These are phyloP conservation scores for Ophiosphaerella narmari DNA, from an alignment of 2,329 filamentous ascomycete species.

Conservation along the genomic window DNA sequence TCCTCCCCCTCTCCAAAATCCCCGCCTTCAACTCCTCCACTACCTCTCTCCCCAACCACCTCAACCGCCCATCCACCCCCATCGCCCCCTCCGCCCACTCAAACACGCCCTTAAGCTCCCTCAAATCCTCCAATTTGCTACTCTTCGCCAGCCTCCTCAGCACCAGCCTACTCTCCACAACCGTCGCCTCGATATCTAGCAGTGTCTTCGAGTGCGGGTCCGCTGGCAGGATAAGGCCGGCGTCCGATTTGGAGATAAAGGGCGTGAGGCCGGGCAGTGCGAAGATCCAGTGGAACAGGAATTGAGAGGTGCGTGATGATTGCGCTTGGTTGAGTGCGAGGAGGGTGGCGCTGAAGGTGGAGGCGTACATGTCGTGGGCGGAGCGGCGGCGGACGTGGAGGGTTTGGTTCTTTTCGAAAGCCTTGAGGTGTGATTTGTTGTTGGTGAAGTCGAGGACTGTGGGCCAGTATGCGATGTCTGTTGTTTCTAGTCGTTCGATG, in stretches of 20 bases:
- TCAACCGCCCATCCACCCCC: conserved; percentile 45
- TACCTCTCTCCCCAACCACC: conserved; percentile 62
- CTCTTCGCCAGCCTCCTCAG: conserved; percentile 58
- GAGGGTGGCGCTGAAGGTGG: conserved; percentile 74
- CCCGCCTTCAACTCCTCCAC: conserved; percentile 59
- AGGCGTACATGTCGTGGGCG: conserved; percentile 60
- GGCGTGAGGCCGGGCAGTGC: conserved; percentile 58
- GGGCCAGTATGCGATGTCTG: conserved; percentile 76
- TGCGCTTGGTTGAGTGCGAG: conserved; percentile 70
- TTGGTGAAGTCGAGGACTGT: conserved; percentile 74
- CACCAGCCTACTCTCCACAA: conserved; percentile 73
- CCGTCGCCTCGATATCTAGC: conserved; percentile 60
- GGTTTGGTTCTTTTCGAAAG: conserved; percentile 72
- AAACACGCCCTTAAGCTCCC: conserved; percentile 67
- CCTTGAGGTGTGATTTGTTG: conserved; percentile 64
- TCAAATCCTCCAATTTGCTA: conserved; percentile 51
- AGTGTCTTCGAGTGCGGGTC: conserved; percentile 53
- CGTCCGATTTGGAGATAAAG: conserved; percentile 62
- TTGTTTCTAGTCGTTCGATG: conserved; percentile 65
- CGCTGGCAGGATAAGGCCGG: conserved; percentile 48
- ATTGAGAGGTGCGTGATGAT: conserved; percentile 36
- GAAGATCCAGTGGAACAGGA: conserved; percentile 77
- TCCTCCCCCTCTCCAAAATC: conserved; percentile 49
- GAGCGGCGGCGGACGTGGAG: conserved; percentile 74
- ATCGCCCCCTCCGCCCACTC: conserved; percentile 63